These are phyloP conservation scores for Triangularia setosa DNA, from an alignment of 2,329 filamentous ascomycete genomes.

Conservation along the genomic window DNA sequence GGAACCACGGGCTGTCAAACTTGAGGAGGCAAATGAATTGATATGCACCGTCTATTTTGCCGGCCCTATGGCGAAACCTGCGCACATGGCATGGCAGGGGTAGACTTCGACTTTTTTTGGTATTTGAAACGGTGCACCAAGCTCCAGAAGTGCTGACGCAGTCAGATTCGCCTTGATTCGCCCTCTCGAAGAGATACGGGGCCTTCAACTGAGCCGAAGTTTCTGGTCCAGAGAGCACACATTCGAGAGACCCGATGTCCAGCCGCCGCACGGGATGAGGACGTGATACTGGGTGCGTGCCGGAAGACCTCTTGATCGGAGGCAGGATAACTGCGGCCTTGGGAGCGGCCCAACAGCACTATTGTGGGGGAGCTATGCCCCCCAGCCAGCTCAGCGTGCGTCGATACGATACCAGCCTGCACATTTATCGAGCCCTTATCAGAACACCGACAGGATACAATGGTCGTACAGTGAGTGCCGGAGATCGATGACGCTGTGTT, in stretches of 20 bases:
- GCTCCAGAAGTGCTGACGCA: constrained; percentile 1
- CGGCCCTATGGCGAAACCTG: constrained; percentile 30
- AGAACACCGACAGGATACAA: background rate
- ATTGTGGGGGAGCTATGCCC: background rate
- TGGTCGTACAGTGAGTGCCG: constrained; percentile 4
- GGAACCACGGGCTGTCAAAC: constrained; percentile 15
- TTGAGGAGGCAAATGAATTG: constrained; percentile 12
- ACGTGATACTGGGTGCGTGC: background rate
- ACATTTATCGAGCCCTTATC: constrained; percentile 11
- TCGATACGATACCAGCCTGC: background rate
- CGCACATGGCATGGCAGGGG: constrained; percentile 34
- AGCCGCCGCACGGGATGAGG: constrained; percentile 10
- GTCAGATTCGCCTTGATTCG: background rate
- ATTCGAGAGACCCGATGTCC: constrained; percentile 9
- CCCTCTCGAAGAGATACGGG: background rate
- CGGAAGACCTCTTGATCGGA: background rate
- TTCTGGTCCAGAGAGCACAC: background rate
- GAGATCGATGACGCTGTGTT: constrained; percentile 2
- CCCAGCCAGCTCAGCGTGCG: background rate
- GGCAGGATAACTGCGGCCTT: constrained; percentile 9
- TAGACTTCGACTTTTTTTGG: constrained; percentile 11
- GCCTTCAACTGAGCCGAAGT: background rate
- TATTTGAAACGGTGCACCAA: constrained; percentile 18
- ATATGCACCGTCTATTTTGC: constrained; percentile 30
- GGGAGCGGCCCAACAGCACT: constrained; percentile 3